Conservation (phyloP, 2,329 filamentous ascomycete species). For the Karstenula rhodostoma region DNA sequence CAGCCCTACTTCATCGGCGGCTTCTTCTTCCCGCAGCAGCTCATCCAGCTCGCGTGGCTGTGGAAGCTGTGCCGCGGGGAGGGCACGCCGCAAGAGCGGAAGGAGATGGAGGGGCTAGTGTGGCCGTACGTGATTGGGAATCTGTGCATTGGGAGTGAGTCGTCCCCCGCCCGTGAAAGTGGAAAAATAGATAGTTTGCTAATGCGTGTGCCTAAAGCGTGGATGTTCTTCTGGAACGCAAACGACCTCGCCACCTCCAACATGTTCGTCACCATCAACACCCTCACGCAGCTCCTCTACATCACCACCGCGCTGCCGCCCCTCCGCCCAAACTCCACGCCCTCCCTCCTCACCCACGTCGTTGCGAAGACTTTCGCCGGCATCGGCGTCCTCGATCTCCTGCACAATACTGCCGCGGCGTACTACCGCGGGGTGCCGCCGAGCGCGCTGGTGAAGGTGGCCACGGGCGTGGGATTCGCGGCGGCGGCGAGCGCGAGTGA, state of each 20-base stretch:
- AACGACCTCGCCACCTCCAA: slow-evolving; percentile 61
- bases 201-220: slow-evolving; percentile 45
- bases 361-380: slow-evolving; percentile 68
- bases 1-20: slow-evolving; percentile 66
- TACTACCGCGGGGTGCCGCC: slow-evolving; percentile 62
- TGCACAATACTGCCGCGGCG: slow-evolving; percentile 66
- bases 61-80: slow-evolving; percentile 63
- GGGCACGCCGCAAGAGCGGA: slow-evolving; percentile 54
- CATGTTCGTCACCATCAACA: slow-evolving; percentile 65
- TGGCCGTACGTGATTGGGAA: slow-evolving; percentile 66
- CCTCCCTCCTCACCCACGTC: slow-evolving; percentile 65
- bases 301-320: slow-evolving; percentile 57
- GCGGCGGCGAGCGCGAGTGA: slow-evolving; percentile 60
- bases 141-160: slow-evolving; percentile 65
- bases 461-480: slow-evolving; percentile 64
- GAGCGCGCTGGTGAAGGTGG: slow-evolving; percentile 56
- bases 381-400: slow-evolving; percentile 66
- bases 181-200: neutral
- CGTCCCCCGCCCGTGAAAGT: neutral
- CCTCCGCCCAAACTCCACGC: slow-evolving; percentile 60
- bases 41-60: slow-evolving; percentile 66
- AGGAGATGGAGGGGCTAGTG: slow-evolving; percentile 62
- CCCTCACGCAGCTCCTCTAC: slow-evolving; percentile 63
- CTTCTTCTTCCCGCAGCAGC: slow-evolving; percentile 69
- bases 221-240: slow-evolving; percentile 71